Evolutionary conservation across 2,329 filamentous ascomycete genomes (phyloP).

Genomic region (Cadophora gregata): DNA sequence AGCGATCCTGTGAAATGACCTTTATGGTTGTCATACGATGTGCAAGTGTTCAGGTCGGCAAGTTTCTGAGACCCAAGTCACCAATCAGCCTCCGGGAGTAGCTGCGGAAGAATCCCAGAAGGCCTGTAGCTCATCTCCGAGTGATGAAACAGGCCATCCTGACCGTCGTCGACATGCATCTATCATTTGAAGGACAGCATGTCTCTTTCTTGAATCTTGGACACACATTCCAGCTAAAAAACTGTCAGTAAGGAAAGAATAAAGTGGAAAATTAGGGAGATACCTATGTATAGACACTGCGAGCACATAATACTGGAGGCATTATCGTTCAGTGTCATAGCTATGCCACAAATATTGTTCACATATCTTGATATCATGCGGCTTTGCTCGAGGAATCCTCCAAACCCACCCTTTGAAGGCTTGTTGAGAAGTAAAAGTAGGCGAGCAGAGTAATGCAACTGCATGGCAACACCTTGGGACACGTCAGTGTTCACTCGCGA

Average conservation of each 20-base stretch:
- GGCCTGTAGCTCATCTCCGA: conserved; percentile 42
- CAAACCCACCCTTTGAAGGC: conserved; percentile 55
- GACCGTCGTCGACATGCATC: conserved; percentile 47
- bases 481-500: background rate
- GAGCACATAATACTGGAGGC: conserved; percentile 51
- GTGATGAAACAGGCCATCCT: conserved; percentile 48
- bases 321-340: conserved; percentile 50
- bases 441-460: conserved; percentile 58
- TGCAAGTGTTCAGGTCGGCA: background rate
- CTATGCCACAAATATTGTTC: conserved; percentile 56
- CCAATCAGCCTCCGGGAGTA: conserved; percentile 1
- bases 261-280: background rate
- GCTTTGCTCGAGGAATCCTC: conserved; percentile 53
- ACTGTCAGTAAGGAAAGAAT: background rate
- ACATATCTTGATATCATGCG: conserved; percentile 53
- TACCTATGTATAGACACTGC: conserved; percentile 50
- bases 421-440: conserved; percentile 60
- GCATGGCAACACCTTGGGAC: conserved; percentile 51
- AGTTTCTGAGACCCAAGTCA: background rate
- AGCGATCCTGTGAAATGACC: background rate
- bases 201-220: conserved; percentile 46
- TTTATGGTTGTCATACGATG: background rate
- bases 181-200: conserved; percentile 48
- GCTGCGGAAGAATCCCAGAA: conserved; percentile 38
- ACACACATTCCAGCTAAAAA: conserved; percentile 49